Percentiles rank a stretch among this genome's conserved stretches.
Evolutionary conservation across 108 stramenopile species (phyloP).

Genomic region (Nannochloropsis oceanica): DNA sequence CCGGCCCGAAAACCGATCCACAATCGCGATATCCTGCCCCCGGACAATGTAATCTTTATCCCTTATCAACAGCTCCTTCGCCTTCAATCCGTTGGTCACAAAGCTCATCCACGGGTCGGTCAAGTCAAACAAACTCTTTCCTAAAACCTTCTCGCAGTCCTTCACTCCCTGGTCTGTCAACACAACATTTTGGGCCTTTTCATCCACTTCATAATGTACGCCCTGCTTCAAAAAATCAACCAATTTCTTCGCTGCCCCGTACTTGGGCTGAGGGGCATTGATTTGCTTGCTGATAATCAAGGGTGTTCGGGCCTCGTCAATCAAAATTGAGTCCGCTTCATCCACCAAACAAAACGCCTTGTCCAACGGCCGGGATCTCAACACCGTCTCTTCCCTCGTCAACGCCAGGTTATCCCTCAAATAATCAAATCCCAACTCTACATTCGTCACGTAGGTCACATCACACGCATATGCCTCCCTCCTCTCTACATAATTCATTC

Average conservation of each 20-base stretch:
- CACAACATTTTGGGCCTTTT: slow-evolving; percentile 70
- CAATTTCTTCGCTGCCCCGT: slow-evolving; percentile 51
- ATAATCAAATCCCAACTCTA: slow-evolving; percentile 89
- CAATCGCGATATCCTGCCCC: slow-evolving; percentile 41
- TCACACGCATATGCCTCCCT: slow-evolving; percentile 66
- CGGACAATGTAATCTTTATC: slow-evolving; percentile 39
- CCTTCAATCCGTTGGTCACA: slow-evolving; percentile 71
- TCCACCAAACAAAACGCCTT: slow-evolving; percentile 73
- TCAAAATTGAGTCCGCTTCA: slow-evolving; percentile 89
- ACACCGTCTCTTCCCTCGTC: slow-evolving; percentile 6
- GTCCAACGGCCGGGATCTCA: slow-evolving; percentile 40
- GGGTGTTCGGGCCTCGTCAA: slow-evolving; percentile 83
- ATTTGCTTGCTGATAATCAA: slow-evolving; percentile 84
- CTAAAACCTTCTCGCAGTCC: slow-evolving; percentile 65
- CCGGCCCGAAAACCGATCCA: slow-evolving; percentile 84
- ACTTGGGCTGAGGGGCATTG: slow-evolving; percentile 48
- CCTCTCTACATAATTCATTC: slow-evolving; percentile 62
- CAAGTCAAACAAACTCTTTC: slow-evolving; percentile 64
- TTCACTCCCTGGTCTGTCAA: slow-evolving; percentile 74
- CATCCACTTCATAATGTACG: slow-evolving; percentile 72
- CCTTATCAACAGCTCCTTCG: slow-evolving; percentile 56
- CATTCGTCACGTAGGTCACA: slow-evolving; percentile 85
- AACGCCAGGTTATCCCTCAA: slow-evolving; percentile 45
- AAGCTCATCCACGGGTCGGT: slow-evolving; percentile 70
- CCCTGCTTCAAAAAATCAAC: slow-evolving; percentile 61